Evolutionary conservation across 2,329 filamentous ascomycete species (phyloP).

Genomic region (Pleurostoma richardsiae): DNA sequence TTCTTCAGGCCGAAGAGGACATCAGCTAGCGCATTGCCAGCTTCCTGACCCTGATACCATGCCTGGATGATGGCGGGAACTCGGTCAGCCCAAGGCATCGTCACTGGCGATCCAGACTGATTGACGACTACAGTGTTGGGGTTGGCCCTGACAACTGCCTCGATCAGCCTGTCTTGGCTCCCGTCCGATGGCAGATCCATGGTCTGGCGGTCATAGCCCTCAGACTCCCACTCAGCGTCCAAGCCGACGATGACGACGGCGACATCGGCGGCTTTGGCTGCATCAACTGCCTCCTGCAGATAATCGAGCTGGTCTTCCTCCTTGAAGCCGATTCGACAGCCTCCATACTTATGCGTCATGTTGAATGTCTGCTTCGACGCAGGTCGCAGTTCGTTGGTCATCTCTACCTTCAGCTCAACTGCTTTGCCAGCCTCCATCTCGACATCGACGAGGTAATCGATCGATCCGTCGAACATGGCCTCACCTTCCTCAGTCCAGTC

Average conservation of each 20-base stretch:
- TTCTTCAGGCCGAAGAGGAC: conserved; percentile 59
- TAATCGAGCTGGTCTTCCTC: conserved; percentile 58
- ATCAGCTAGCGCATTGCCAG: conserved; percentile 63
- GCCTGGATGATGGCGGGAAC: conserved; percentile 65
- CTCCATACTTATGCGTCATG: conserved; percentile 62
- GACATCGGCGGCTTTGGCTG: conserved; percentile 58
- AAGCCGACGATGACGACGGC: conserved; percentile 65
- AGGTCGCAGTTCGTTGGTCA: conserved; percentile 62
- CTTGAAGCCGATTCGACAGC: conserved; percentile 67
- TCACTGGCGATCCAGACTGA: conserved; percentile 63
- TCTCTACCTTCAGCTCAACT: conserved; percentile 58
- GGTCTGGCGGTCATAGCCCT: conserved; percentile 62
- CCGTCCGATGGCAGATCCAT: conserved; percentile 54
- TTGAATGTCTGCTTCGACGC: conserved; percentile 51
- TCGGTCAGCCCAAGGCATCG: conserved; percentile 63
- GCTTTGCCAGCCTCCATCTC: conserved; percentile 54
- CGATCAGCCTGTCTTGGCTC: conserved; percentile 58
- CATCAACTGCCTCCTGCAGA: conserved; percentile 59
- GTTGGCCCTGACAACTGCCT: conserved; percentile 58
- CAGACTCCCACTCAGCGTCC: conserved; percentile 71
- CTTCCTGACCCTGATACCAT: conserved; percentile 68
- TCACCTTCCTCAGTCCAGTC: conserved; percentile 65
- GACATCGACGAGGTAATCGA: conserved; percentile 58
- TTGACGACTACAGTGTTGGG: conserved; percentile 63
- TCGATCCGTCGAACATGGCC: conserved; percentile 65